Evolutionary conservation across 2,329 filamentous ascomycete genomes (phyloP).

Genomic region (Pleurostoma richardsiae): DNA sequence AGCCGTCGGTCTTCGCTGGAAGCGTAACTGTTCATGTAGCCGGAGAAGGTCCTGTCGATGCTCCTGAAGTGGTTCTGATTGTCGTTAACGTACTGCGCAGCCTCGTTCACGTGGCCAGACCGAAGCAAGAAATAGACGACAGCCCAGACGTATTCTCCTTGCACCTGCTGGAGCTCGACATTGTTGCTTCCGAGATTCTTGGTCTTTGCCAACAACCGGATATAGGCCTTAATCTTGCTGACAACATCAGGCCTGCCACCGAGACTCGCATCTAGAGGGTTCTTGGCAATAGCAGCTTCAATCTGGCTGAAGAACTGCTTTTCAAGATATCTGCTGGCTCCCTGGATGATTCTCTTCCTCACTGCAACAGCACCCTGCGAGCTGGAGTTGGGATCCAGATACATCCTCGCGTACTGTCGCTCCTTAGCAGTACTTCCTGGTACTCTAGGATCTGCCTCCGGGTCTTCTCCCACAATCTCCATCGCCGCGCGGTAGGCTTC

Average conservation of each 20-base stretch:
- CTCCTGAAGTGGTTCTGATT: slow-evolving; percentile 79
- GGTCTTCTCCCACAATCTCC: slow-evolving; percentile 70
- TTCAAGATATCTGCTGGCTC: slow-evolving; percentile 76
- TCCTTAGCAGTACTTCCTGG: slow-evolving; percentile 65
- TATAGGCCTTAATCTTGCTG: slow-evolving; percentile 89
- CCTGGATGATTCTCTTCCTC: slow-evolving; percentile 73
- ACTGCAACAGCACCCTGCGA: slow-evolving; percentile 61
- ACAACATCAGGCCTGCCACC: slow-evolving; percentile 83
- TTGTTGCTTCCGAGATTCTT: slow-evolving; percentile 83
- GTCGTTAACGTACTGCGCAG: slow-evolving; percentile 77
- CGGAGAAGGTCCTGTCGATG: slow-evolving; percentile 84
- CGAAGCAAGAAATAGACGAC: slow-evolving; percentile 89
- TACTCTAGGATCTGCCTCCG: slow-evolving; percentile 51
- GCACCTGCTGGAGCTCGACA: slow-evolving; percentile 72
- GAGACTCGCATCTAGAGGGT: slow-evolving; percentile 82
- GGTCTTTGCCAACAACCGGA: slow-evolving; percentile 71
- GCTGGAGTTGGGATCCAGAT: slow-evolving; percentile 68
- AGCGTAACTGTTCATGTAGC: slow-evolving; percentile 82
- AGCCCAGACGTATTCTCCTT: slow-evolving; percentile 86
- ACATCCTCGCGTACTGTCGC: slow-evolving; percentile 70
- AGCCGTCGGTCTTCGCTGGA: slow-evolving; percentile 72
- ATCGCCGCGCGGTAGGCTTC: slow-evolving; percentile 81
- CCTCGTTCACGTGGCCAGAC: slow-evolving; percentile 78
- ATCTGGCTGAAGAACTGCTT: slow-evolving; percentile 74
- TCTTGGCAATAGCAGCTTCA: slow-evolving; percentile 71